Evolutionary conservation across 2,329 filamentous ascomycete genomes (phyloP), one percentile per base, ranked within the genome.

Genomic region (Aureobasidium namibiae): DNA sequence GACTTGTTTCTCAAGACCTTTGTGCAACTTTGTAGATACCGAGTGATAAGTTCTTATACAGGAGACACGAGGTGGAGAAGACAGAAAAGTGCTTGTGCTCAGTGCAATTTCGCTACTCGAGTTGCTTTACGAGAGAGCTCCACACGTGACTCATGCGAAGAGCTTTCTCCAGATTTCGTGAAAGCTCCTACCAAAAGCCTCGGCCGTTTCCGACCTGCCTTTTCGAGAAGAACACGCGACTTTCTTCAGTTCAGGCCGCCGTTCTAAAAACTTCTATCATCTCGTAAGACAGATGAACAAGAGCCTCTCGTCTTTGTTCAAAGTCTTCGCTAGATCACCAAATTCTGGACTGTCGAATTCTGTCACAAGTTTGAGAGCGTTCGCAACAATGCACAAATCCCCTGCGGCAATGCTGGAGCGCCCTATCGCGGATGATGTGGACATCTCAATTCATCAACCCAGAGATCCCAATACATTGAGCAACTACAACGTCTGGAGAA

Each of bases 401-500:
- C 61, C 63, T 16, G 63, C 63, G 24, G 63, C 63, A 10, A 62
- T 62, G 33, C 46, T 62, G 23, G 42, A 46, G 5, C 54, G 44
- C 18, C 63, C 63, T 23, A 38, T 62, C 34, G 29, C 57, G 18
- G 57, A 46, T 11, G 26, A 58, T 42, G 48, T 62, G 10, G 60
- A 63, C 29, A 62, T 63, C n/a, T 65, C 63, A 42, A 70, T 72
- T 14, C 68, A 70, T 49, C 61, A 67, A 38, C 68, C 65, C 9
- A 63, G 71, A 63, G 92, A 97, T 75, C 91, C 91, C 56, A 95
- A 91, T 73, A 96, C 94, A 26, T 76, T 94, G 61, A 88, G 89
- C 70, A 97, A 97, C 78, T 96, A 96, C 75, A 85, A 89, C 73
- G 85, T 87, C 59, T 96, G 90, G 85, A 80, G 83, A 62, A 96